Evolutionary conservation across 2,329 filamentous ascomycete species (phyloP).

Genomic region (Fusarium burgessii): DNA sequence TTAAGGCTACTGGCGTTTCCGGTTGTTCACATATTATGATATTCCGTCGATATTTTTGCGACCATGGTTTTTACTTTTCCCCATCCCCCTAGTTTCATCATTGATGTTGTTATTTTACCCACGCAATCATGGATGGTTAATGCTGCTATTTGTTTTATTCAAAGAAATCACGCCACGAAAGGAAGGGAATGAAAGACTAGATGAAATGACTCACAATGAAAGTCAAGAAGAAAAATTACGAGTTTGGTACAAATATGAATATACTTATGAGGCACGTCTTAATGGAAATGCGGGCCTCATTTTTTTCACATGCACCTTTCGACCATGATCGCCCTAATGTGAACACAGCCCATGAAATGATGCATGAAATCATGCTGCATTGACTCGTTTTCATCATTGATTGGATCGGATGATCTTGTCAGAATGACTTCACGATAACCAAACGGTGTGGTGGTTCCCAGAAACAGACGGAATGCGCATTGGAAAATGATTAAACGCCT

Average conservation of each 20-base stretch:
- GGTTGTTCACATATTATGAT: slow-evolving; percentile 41
- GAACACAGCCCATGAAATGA: not conserved
- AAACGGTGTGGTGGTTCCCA: slow-evolving; percentile 11
- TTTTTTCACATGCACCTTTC: slow-evolving; percentile 20
- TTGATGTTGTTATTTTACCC: slow-evolving; percentile 24
- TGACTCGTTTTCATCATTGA: not conserved
- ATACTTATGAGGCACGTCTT: slow-evolving; percentile 34
- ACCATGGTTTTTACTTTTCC: not conserved
- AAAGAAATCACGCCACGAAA: slow-evolving; percentile 42
- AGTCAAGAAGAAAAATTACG: slow-evolving; percentile 35
- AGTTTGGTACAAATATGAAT: slow-evolving; percentile 42
- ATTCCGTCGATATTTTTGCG: slow-evolving; percentile 12
- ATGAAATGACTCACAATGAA: slow-evolving; percentile 40
- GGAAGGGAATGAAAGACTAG: slow-evolving; percentile 24
- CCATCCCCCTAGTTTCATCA: slow-evolving; percentile 10
- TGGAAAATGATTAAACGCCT: slow-evolving; percentile 28
- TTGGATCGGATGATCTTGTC: not conserved
- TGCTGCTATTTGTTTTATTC: slow-evolving; percentile 18
- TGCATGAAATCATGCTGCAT: slow-evolving; percentile 2
- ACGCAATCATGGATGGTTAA: slow-evolving; percentile 31
- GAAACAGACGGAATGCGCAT: slow-evolving; percentile 27
- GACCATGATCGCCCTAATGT: not conserved
- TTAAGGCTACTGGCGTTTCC: slow-evolving; percentile 43
- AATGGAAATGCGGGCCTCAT: slow-evolving; percentile 29
- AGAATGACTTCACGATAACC: slow-evolving; percentile 19